Evolutionary conservation across 2,329 filamentous ascomycete species (phyloP), one percentile per base, ranked within the genome.

Genomic region (Fusarium cicatricum): DNA sequence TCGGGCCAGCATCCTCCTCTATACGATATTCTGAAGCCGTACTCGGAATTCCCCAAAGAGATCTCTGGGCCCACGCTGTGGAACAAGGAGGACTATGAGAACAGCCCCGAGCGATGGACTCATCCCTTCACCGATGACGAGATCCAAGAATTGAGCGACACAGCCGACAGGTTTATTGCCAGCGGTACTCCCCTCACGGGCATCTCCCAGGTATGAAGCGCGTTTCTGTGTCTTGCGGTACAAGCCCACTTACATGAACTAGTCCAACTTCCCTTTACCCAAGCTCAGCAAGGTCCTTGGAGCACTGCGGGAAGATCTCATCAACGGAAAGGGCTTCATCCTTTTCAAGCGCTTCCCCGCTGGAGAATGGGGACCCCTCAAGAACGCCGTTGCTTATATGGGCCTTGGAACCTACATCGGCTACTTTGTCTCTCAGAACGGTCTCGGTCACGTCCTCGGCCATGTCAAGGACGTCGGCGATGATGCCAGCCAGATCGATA

Each of bases 401-500:
- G 92, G 92, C 4, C 82, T 97, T 2, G 89, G 90, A 34, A 91
- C 90, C 5, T 89, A 96, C 73, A 82, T 96, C 10, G 92, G 92
- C 54, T 95, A 96, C 78, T 94, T 95, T 61, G 86, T 96, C 34
- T 90, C 86, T 19, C 92, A 97, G 71, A 96, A 97, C 77, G 87
- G 88, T 15, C 85, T 86, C 15, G 92, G 92, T 38, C 92, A 96
- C 75, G 90, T 96, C 10, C 84, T 96, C 2, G 92, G 92, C 8
- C 92, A 96, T 73, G 92, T 96, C 67, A 94, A 96, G 77, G 92
- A 96, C 75, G 83, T 95, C 4, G 90, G 91, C 39, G 92, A 93
- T 64, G 91, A 96, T 72, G 82, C 89, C 21, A 85, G 82, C 5
- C 88, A 92, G 76, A 96, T 92, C 67, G 90, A 96, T 77, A 89